A percentile compares a stretch with the other conserved stretches of the same genome.
Evolutionary conservation across 2,329 filamentous ascomycete genomes (phyloP).

Genomic region (Calonectria pseudoturangicola): DNA sequence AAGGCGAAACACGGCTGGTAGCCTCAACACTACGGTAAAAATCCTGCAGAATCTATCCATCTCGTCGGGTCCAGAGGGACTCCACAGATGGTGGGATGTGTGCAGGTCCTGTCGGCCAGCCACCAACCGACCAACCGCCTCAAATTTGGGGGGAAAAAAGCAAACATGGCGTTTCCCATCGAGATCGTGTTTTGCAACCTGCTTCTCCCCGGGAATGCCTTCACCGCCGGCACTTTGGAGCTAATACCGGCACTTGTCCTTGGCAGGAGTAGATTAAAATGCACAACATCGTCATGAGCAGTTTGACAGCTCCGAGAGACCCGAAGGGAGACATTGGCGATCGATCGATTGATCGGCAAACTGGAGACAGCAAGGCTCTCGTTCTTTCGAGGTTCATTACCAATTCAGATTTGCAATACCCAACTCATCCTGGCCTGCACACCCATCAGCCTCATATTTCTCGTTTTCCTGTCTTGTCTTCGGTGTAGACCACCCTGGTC

Average conservation of each 20-base stretch:
- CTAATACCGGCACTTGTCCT: background rate
- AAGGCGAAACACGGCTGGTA: background rate
- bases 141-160: background rate
- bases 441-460: background rate
- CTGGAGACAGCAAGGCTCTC: too few species aligned
- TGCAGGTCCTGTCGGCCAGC: background rate
- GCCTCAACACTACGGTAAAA: slow-evolving; percentile 2
- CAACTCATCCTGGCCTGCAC: background rate
- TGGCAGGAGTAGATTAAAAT: background rate
- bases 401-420: background rate
- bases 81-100: background rate
- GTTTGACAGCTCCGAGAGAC: too few species aligned
- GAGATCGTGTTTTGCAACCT: background rate
- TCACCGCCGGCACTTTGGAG: background rate
- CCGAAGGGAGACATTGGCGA: too few species aligned
- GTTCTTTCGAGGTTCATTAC: background rate
- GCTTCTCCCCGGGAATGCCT: background rate
- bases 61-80: background rate
- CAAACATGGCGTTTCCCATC: background rate
- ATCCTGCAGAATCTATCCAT: background rate
- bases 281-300: too few species aligned
- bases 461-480: background rate
- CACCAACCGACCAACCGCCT: background rate
- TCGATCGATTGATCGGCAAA: too few species aligned
- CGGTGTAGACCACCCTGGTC: background rate